Evolutionary conservation across 257 asterid species (phyloP).

Genomic region (Penstemon eatonii): DNA sequence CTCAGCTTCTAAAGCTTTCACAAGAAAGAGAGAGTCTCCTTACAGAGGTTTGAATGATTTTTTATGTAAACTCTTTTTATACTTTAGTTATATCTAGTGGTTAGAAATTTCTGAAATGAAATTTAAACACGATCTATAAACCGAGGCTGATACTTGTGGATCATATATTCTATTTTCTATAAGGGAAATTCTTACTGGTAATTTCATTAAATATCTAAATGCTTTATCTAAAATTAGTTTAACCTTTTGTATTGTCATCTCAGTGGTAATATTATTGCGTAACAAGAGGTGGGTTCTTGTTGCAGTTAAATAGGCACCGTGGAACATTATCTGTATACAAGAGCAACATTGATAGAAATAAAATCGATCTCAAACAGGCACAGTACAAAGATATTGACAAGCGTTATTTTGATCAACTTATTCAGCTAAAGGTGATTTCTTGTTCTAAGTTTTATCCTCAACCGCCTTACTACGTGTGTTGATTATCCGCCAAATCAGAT

Average conservation of each 20-base stretch:
- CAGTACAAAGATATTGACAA: slow-evolving; percentile 96
- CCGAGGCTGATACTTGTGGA: slow-evolving; percentile 12
- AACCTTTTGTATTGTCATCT: slow-evolving; percentile 17
- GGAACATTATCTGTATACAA: slow-evolving; percentile 84
- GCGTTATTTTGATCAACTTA: slow-evolving; percentile 91
- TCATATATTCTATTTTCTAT: neutral
- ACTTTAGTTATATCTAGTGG: neutral
- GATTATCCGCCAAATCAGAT: slow-evolving; percentile 15
- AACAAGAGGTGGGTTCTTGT: slow-evolving; percentile 28
- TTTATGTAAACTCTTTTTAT: slow-evolving; percentile 2
- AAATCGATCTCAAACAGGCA: slow-evolving; percentile 80
- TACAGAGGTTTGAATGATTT: slow-evolving; percentile 64
- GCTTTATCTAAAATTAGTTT: neutral
- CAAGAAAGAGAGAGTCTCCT: slow-evolving; percentile 84
- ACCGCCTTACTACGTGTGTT: neutral
- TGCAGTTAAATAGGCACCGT: slow-evolving; percentile 73
- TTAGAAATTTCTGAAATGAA: slow-evolving; percentile 9
- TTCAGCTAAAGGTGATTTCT: slow-evolving; percentile 83
- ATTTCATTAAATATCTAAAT: slow-evolving; percentile 13
- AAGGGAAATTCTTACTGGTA: slow-evolving; percentile 7
- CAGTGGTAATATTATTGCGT: neutral
- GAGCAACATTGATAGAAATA: slow-evolving; percentile 75
- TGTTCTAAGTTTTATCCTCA: slow-evolving; percentile 13
- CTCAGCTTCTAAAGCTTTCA: slow-evolving; percentile 59
- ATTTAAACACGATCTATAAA: slow-evolving; percentile 7